phyloP scores from a whole-genome alignment of 1,139 yeast genomes.

The Nakaseomyces delphensis region DNA sequence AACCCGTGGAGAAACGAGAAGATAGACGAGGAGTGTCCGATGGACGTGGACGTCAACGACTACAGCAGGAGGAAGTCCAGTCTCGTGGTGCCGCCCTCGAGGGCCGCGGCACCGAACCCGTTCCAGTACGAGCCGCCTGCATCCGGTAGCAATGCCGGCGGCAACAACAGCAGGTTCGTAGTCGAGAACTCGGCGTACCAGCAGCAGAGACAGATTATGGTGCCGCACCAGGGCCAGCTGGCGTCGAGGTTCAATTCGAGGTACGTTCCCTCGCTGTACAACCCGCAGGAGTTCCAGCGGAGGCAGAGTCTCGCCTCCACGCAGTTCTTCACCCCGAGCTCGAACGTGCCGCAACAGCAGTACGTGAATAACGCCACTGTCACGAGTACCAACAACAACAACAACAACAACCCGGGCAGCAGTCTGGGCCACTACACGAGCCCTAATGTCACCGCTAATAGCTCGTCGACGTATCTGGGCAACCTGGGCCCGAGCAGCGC shows the following conservation, averaged over 20 bases:
- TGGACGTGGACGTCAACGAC: conserved; percentile 8
- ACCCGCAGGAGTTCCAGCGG: conserved; percentile 31
- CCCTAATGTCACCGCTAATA: conserved; percentile 2
- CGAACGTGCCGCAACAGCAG: not conserved
- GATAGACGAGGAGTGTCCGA: conserved; percentile 12
- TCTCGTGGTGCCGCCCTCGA: conserved; percentile 36
- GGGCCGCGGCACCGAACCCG: conserved; percentile 41
- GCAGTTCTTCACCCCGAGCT: conserved; percentile 9
- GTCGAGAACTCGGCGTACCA: conserved; percentile 10
- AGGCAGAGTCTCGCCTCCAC: conserved; percentile 34
- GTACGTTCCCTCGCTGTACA: conserved; percentile 12
- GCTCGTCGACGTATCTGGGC: conserved; percentile 4
- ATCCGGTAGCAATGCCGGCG: not conserved
- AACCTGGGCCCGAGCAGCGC: not conserved
- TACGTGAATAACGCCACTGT: not conserved
- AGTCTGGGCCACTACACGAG: conserved; percentile 10
- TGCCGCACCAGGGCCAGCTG: conserved; percentile 8
- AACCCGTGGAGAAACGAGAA: conserved; percentile 24
- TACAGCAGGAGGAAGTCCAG: conserved; percentile 28
- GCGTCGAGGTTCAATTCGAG: conserved; percentile 5
- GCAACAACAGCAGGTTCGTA: conserved; percentile 10
- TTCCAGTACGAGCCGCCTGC: conserved; percentile 29
- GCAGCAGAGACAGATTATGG: conserved; percentile 14
- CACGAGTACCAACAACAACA: not conserved
- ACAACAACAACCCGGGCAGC: conserved; percentile 12